Evolutionary conservation across 805 yeast genomes (phyloP).

Genomic region (Yamadazyma akitaensis): DNA sequence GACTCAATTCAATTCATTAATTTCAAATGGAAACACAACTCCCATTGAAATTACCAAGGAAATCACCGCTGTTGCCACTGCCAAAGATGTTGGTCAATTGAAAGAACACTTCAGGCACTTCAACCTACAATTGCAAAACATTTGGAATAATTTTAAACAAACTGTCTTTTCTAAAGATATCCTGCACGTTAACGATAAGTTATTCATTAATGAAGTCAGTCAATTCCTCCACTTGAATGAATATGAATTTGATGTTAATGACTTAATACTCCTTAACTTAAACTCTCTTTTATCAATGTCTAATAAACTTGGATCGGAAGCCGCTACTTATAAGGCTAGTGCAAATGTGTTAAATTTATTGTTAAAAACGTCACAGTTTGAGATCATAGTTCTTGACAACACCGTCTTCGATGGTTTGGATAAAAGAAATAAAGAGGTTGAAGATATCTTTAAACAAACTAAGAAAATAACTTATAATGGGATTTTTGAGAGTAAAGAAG

Average conservation of each 20-base stretch:
- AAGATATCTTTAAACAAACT: slow-evolving; percentile 9
- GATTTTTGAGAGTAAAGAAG: slow-evolving; percentile 44
- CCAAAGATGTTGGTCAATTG: neutral
- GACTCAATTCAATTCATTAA: neutral
- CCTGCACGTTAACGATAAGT: slow-evolving; percentile 38
- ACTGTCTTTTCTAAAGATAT: slow-evolving; percentile 5
- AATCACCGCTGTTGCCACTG: slow-evolving; percentile 5
- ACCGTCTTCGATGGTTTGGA: slow-evolving; percentile 12
- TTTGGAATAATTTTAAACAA: slow-evolving; percentile 11
- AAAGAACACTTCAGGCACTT: slow-evolving; percentile 10
- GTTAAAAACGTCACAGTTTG: slow-evolving; percentile 21
- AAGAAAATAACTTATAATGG: slow-evolving; percentile 3
- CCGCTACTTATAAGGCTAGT: slow-evolving; percentile 41
- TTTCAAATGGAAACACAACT: neutral
- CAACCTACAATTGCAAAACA: slow-evolving; percentile 1
- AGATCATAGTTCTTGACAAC: slow-evolving; percentile 27
- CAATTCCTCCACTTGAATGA: slow-evolving; percentile 43
- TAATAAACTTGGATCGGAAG: slow-evolving; percentile 40
- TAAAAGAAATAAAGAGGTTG: slow-evolving; percentile 21
- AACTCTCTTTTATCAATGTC: slow-evolving; percentile 42
- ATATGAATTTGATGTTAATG: slow-evolving; percentile 14
- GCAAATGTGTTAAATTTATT: slow-evolving; percentile 31
- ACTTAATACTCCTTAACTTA: slow-evolving; percentile 35
- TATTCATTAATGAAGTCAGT: slow-evolving; percentile 47
- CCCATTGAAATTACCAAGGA: slow-evolving; percentile 10